Conservation (phyloP, 129 eudicot species). For the Oenanthe sinensis region DNA sequence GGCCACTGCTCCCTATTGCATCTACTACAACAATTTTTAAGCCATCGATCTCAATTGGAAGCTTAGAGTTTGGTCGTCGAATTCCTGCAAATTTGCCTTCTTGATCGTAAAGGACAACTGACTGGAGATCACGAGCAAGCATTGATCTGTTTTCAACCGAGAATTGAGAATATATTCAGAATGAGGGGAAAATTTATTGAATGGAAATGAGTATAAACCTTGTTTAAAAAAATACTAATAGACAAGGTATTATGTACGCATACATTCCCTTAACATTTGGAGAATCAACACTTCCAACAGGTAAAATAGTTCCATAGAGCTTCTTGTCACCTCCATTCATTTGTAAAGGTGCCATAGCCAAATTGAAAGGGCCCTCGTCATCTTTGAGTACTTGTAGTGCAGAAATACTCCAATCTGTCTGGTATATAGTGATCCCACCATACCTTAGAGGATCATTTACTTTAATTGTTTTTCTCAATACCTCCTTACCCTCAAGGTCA, state of each 20-base stretch:
- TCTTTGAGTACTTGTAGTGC: conserved; percentile 79
- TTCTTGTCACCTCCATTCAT: conserved; percentile 80
- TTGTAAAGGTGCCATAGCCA: conserved; percentile 90
- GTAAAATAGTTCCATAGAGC: conserved; percentile 88
- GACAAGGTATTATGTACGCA: conserved; percentile 13
- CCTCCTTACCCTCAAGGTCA: conserved; percentile 91
- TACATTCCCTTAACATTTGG: conserved; percentile 87
- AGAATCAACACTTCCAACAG: conserved; percentile 63
- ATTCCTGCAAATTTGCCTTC: conserved; percentile 94
- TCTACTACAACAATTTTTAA: conserved; percentile 66
- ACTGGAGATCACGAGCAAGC: conserved; percentile 98
- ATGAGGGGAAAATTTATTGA: neutral
- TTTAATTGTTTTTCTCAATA: conserved; percentile 85
- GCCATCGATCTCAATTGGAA: conserved; percentile 88
- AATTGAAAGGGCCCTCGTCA: conserved; percentile 87
- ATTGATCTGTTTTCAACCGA: conserved; percentile 52
- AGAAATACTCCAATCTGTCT: conserved; percentile 94
- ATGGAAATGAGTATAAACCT: neutral
- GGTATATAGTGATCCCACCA: conserved; percentile 87
- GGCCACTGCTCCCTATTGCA: conserved; percentile 97
- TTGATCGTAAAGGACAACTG: conserved; percentile 81
- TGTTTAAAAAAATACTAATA: neutral
- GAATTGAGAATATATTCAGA: neutral
- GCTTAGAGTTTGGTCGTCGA: conserved; percentile 80
- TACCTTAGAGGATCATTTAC: conserved; percentile 93